These are phyloP conservation scores for Helenozyma rhizophorensis DNA, from an alignment of 805 yeast species.

Conservation along the genomic window DNA sequence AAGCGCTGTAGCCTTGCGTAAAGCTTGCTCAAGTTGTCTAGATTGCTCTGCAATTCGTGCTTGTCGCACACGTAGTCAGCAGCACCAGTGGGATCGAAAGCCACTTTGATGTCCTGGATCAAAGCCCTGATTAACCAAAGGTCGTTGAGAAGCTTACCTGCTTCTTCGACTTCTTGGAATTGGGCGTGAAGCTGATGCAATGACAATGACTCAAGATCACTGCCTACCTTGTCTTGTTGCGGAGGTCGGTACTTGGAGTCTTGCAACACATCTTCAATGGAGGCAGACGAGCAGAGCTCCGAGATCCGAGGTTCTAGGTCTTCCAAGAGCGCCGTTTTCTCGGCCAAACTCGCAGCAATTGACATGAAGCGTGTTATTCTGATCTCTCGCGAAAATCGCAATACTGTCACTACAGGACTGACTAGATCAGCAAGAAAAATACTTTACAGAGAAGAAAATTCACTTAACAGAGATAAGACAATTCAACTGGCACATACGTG, in stretches of 20 bases:
- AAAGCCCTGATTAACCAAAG: constrained; percentile 26
- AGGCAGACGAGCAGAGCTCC: neutral
- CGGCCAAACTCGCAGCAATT: constrained; percentile 6
- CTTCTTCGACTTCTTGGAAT: constrained; percentile 9
- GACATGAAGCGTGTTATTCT: constrained; percentile 8
- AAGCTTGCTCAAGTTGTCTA: constrained; percentile 17
- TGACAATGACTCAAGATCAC: constrained; percentile 1
- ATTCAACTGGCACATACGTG: no score
- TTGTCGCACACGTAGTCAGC: constrained; percentile 8
- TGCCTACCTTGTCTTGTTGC: neutral
- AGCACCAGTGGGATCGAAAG: constrained; percentile 10
- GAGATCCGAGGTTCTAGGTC: constrained; percentile 1
- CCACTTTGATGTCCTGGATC: constrained; percentile 18
- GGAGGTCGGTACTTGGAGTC: neutral
- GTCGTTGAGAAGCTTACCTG: constrained; percentile 16
- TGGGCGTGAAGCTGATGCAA: constrained; percentile 13
- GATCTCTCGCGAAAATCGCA: no score
- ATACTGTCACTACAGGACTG: no score
- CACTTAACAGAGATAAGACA: no score
- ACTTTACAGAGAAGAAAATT: no score
- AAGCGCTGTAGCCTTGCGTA: constrained; percentile 11
- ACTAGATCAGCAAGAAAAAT: no score
- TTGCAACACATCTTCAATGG: constrained; percentile 1
- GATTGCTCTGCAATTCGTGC: constrained; percentile 17
- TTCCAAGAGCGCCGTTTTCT: constrained; percentile 1